Evolutionary conservation across 257 asterid species (phyloP).

Genomic region (Solanum lignicaule): DNA sequence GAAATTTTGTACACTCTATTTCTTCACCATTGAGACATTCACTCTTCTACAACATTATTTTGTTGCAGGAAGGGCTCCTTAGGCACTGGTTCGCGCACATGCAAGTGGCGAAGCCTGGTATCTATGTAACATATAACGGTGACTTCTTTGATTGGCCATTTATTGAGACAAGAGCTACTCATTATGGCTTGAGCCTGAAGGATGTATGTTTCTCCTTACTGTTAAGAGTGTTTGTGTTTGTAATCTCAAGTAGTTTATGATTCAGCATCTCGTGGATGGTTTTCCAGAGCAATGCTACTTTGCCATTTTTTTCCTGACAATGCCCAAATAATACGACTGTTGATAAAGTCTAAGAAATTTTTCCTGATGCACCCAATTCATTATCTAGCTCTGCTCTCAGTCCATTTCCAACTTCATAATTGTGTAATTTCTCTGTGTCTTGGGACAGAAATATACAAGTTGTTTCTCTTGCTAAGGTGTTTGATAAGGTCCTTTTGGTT

Average conservation of each 20-base stretch:
- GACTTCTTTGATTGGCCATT: slow-evolving; percentile 99
- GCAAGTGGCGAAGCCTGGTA: slow-evolving; percentile 94
- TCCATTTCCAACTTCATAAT: background rate
- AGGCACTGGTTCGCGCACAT: slow-evolving; percentile 79
- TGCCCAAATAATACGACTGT: background rate
- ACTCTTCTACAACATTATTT: background rate
- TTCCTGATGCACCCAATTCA: background rate
- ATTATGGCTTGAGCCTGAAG: slow-evolving; percentile 72
- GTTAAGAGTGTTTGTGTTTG: background rate
- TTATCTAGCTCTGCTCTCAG: background rate
- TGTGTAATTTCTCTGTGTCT: background rate
- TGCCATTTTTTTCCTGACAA: background rate
- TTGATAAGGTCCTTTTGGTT: background rate
- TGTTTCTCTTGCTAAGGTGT: background rate
- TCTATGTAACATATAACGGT: slow-evolving; percentile 93
- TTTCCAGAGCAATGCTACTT: background rate
- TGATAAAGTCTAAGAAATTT: background rate
- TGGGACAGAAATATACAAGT: background rate
- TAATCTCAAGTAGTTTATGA: background rate
- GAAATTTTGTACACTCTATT: background rate
- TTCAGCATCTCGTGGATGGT: background rate
- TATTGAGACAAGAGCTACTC: slow-evolving; percentile 77
- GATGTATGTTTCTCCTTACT: slow-evolving; percentile 41
- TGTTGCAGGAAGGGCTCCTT: slow-evolving; percentile 71
- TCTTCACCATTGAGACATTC: background rate